A percentile compares a stretch with the other conserved stretches of the same genome.
Evolutionary conservation across 805 yeast species (phyloP).

Genomic region (Sugiyamaella floridensis): DNA sequence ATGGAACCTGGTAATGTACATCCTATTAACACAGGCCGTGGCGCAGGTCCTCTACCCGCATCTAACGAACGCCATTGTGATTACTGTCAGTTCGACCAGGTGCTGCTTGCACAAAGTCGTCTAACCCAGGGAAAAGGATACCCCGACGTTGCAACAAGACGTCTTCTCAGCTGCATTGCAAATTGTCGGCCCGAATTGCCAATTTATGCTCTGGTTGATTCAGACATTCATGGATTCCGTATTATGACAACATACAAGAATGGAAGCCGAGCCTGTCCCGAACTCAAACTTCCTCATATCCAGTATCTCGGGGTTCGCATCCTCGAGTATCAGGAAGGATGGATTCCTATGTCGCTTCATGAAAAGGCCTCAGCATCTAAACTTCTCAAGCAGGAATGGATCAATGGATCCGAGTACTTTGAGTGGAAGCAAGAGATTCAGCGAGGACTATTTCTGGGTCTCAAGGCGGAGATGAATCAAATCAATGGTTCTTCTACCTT

Average conservation of each 20-base stretch:
- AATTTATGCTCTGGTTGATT: constrained; percentile 47
- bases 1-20: neutral
- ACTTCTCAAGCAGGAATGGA: constrained; percentile 27
- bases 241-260: constrained; percentile 38
- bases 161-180: constrained; percentile 33
- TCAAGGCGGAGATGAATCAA: constrained; percentile 54
- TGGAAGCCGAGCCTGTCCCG: constrained; percentile 12
- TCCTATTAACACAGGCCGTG: constrained; percentile 26
- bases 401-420: constrained; percentile 13
- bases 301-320: constrained; percentile 38
- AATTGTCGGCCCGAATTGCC: constrained; percentile 32
- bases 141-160: constrained; percentile 51
- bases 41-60: constrained; percentile 30
- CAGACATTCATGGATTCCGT: constrained; percentile 58
- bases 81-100: constrained; percentile 34
- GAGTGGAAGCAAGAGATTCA: constrained; percentile 43
- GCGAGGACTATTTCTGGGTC: constrained; percentile 43
- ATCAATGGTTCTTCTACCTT: constrained; percentile 19
- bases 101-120: neutral
- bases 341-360: constrained; percentile 22
- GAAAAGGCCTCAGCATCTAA: constrained; percentile 31
- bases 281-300: constrained; percentile 9
- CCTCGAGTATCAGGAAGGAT: constrained; percentile 34
- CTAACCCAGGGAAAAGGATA: constrained; percentile 48
- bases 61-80: constrained; percentile 27